Evolutionary conservation across 2,329 filamentous ascomycete genomes (phyloP), one percentile per base, ranked within the genome.

Genomic region (Aureobasidium vineae): DNA sequence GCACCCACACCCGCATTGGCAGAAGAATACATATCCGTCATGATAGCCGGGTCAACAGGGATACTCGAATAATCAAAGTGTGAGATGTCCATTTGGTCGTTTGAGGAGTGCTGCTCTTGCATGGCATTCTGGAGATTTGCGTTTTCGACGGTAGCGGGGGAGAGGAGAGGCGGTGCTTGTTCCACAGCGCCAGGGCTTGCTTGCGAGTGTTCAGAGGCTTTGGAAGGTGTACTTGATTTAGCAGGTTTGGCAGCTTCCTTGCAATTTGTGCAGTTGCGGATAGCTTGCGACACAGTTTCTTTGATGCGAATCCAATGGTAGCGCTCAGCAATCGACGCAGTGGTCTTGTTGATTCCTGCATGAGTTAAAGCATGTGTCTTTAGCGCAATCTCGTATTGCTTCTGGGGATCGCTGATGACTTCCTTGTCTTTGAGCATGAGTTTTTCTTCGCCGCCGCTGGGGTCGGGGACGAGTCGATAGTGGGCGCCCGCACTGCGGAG

Each of bases 261-360:
- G 80, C 94, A 98, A 75, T 96, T 89, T 8, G 85, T 80, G 78
- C 95, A 99, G 73, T 95, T 94, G 72, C 91, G 89, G 78, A 98
- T 97, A 72, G 97, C 93, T 75, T 94, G 88, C 75, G 90, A 95
- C 69, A 97, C 95, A 0, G 94, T 98, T 79, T 97, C 93, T 77
- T 98, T 99, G 80, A 98, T 98, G 68, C 94, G 87, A 56, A 96
- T 93, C 95, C 95, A 99, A 79, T 98, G 95, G 76, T 94, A 97
- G 74, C 89, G 90, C 75, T 97, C 91, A 13, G 94, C 92, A 73
- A 99, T 97, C 23, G 88, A 90, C 23, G 94, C 93, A 0, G 94
- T 98, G 0, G 94, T 98, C 81, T 97, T 97, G 82, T 99, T 99
- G 82, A 98, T 98, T 61, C 95, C 95, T 7, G 90, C 92, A 75